Percentiles rank a stretch among this genome's conserved stretches.
Evolutionary conservation across 192 early-diverging fungal genomes (phyloP).

Genomic region (Coemansia sp.): DNA sequence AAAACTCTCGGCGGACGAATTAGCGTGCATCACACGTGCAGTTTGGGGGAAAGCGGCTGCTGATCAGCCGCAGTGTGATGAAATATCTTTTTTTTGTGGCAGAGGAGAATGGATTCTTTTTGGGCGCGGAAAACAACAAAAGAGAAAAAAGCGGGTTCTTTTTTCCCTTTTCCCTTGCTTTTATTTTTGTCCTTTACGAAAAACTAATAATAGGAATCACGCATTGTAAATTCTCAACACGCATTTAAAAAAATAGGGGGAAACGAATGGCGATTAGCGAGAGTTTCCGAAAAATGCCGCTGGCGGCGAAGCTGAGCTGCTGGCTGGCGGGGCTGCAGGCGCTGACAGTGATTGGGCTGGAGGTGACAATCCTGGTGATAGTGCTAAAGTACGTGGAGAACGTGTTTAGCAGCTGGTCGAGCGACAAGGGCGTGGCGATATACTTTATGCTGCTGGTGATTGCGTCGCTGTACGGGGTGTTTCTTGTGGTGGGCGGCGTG

Average conservation of each 20-base stretch:
- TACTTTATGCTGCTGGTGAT: conserved; percentile 52
- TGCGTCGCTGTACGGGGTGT: conserved; percentile 39
- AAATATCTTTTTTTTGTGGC: background rate
- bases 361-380: conserved; percentile 38
- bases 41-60: background rate
- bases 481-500: conserved; percentile 40
- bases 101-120: background rate
- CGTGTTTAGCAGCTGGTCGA: conserved; percentile 47
- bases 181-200: conserved; percentile 1
- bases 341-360: conserved; percentile 32
- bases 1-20: too few relatives aligned
- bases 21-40: background rate
- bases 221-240: conserved; percentile 6
- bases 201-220: background rate
- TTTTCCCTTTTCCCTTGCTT: conserved; percentile 1
- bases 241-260: background rate
- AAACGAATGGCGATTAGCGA: conserved; percentile 50
- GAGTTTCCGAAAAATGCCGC: conserved; percentile 50
- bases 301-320: conserved; percentile 34
- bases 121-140: background rate
- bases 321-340: conserved; percentile 40
- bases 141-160: too few relatives aligned
- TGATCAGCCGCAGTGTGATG: background rate
- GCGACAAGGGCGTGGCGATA: conserved; percentile 53
- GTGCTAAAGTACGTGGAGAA: conserved; percentile 43